Evolutionary conservation across 176 grass and related monocot species (phyloP), one percentile per base, ranked within the genome.

Genomic region (Pharus latifolius): DNA sequence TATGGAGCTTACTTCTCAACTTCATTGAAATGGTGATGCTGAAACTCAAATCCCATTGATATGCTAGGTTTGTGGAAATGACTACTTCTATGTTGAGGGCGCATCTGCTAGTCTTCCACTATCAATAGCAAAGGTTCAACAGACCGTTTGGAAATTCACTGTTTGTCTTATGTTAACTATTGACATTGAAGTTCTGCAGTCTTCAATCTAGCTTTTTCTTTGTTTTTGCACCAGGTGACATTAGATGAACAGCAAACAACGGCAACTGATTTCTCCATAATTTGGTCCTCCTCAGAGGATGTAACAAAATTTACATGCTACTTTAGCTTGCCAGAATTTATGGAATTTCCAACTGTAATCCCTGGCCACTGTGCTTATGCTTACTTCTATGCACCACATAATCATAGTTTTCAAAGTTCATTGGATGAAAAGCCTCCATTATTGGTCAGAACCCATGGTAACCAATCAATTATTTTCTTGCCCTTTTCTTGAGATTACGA

Each of bases 231-330:
- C 50, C 45, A 96, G 93, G 93, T 96, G 68, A 80, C 56, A 24
- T 53, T 92, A 75, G 80, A 96, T 84, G 56, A 74, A 43, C 82
- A 72, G 38, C 58, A 44, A 84, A 73, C 56, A 50, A 73, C 72
- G 56, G 74, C 63, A 79, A 74, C 72, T 17, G 43, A 84, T 60
- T 92, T 84, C 78, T 96, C 83, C 49, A 60, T 92, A 79, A 68
- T 96, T 60, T 96, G 93, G 93, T 96, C 93, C 43, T 96, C 88
- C 71, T 92, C 88, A 6, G 73, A 79, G 55, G 83, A 89, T 84
- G 63, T 82, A 70, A 49, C 29, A 33, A 80, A 89, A 87, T 87
- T 85, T 73, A 51, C 75, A 25, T 48, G 73, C 17, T 89, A 92
- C 80, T 83, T 92, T 69, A 87, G 93, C 74, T 76, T 81, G 26